A percentile compares a stretch with the other conserved stretches of the same genome.
Evolutionary conservation across 2,329 filamentous ascomycete genomes (phyloP).

Genomic region (Penicillium digitatum): DNA sequence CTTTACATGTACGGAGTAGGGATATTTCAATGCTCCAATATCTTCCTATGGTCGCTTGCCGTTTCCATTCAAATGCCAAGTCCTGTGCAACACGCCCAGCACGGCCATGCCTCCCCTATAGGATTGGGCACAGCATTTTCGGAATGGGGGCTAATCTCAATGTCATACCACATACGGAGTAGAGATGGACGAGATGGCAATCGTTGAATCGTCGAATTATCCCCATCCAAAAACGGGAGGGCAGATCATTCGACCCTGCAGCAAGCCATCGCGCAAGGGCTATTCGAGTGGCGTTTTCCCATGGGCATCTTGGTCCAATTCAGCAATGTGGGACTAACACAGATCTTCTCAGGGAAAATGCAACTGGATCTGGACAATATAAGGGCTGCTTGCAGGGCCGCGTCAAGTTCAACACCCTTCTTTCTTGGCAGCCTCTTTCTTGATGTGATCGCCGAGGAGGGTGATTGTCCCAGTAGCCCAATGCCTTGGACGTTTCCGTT

Average conservation of each 20-base stretch:
- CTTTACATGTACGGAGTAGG: background rate
- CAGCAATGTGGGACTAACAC: background rate
- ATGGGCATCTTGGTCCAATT: background rate
- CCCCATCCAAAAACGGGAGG: background rate
- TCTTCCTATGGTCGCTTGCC: background rate
- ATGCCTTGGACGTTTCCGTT: background rate
- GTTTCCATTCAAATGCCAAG: background rate
- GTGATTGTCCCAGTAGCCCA: background rate
- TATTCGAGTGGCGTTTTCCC: background rate
- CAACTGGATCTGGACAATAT: background rate
- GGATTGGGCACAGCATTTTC: background rate
- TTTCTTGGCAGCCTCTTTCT: conserved; percentile 7
- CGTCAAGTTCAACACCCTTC: conserved; percentile 1
- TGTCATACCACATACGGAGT: background rate
- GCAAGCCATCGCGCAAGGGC: conserved; percentile 1
- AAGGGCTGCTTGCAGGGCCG: conserved; percentile 1
- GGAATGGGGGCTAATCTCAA: background rate
- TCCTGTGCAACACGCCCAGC: background rate
- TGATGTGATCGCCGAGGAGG: background rate
- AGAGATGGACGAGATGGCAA: background rate
- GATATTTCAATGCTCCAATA: background rate
- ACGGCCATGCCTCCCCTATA: background rate
- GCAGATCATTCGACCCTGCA: conserved; percentile 3
- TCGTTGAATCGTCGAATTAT: background rate
- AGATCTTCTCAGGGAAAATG: background rate